A percentile compares a stretch with the other conserved stretches of the same genome.
Evolutionary conservation across 176 grass and related monocot genomes (phyloP).

Genomic region (Luzula sylvatica): DNA sequence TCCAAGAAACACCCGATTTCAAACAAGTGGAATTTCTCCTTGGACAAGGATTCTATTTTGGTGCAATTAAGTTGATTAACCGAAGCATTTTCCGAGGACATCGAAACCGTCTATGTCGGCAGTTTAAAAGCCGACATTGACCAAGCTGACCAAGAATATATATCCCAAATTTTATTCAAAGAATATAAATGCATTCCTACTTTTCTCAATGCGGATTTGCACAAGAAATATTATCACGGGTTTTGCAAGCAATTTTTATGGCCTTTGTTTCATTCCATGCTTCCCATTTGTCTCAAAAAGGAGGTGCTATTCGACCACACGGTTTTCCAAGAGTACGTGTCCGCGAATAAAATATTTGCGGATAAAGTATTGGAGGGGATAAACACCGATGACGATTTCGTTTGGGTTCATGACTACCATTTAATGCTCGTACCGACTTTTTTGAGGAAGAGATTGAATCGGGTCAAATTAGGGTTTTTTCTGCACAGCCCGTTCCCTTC

Average conservation of each 20-base stretch:
- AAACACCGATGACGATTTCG: constrained; percentile 85
- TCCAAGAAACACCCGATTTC: constrained; percentile 50
- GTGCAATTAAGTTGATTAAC: constrained; percentile 83
- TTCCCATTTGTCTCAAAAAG: constrained; percentile 83
- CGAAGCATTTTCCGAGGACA: constrained; percentile 58
- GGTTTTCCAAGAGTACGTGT: constrained; percentile 76
- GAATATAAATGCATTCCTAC: constrained; percentile 66
- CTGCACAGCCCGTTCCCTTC: constrained; percentile 85
- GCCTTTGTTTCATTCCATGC: constrained; percentile 95
- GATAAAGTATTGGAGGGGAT: constrained; percentile 92
- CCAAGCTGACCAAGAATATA: constrained; percentile 47
- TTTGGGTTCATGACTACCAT: constrained; percentile 98
- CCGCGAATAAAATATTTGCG: constrained; percentile 80
- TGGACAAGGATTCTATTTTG: constrained; percentile 73
- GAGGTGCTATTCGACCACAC: constrained; percentile 72
- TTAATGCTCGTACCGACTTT: constrained; percentile 96
- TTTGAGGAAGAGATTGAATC: constrained; percentile 67
- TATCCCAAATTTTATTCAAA: constrained; percentile 53
- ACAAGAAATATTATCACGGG: constrained; percentile 72
- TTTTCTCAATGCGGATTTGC: constrained; percentile 49
- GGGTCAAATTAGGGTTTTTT: constrained; percentile 76
- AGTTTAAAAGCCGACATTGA: constrained; percentile 80
- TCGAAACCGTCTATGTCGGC: constrained; percentile 66
- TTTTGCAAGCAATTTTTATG: constrained; percentile 92
- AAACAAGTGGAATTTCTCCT: constrained; percentile 53